Base-by-base conservation (phyloP, 192 early-diverging fungal genomes). In the Coemansia sp. region DNA sequence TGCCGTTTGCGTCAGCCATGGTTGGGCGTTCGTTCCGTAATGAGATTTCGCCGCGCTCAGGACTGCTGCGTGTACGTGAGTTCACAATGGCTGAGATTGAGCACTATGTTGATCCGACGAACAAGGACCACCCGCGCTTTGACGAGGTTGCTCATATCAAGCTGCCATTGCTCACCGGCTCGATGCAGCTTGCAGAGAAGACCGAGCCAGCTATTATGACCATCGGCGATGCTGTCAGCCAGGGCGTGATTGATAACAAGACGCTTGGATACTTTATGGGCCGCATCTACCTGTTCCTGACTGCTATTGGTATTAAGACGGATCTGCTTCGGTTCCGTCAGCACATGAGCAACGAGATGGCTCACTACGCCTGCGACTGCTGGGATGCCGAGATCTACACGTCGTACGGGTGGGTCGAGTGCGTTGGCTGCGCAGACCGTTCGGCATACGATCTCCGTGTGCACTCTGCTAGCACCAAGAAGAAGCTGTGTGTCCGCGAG, bases 81-180 rank as follows among this genome's bases (percentile, higher is more conserved):
- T 98, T 98, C 74, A 94, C 91, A 19, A 96, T 98, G 95, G 93
- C 94, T 26, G 97, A 99, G 79, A 93, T 99, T 78, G 97, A 99
- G 78, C 97, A 99, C 85, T 99, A 91, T 66, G 97, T 99, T 4
- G 95, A 99, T 71, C 96, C 97, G 2, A 52, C 68, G 20, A 89
- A 92, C 75, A 99, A 99, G 87, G 71, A 90, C 46, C 97, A 99
- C 80, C 74, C 89, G 20, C 89, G 93, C 49, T 99, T 99, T 75
- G 80, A 86, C 57, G 92, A 94, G 59, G 87, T 96, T 50, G 85
- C 87, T 53, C 83, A 91, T 71, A 73, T 93, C 64, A 84, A 81
- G 57, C 73, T 98, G 56, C 87, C 81, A 23, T 82, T 99, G 31
- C 89, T 97, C 34, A 85, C 93, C 12, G 88, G 85, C 23, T 65